These are phyloP conservation scores for Acephala macrosclerotiorum DNA, from an alignment of 2,329 filamentous ascomycete genomes.

Conservation along the genomic window DNA sequence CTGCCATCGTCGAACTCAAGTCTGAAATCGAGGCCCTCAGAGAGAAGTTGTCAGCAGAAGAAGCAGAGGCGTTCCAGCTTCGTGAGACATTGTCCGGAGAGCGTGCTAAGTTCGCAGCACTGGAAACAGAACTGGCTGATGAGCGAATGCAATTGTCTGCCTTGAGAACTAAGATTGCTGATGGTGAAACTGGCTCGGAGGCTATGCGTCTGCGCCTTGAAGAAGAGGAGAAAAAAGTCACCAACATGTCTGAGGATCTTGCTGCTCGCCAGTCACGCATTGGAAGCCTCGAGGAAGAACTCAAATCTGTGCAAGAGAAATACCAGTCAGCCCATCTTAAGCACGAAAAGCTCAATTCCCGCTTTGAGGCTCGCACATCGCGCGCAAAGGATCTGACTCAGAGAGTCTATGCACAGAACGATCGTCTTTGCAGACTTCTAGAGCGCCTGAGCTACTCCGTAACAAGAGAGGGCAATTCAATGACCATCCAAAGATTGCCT, in stretches of 20 bases:
- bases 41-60: constrained; percentile 59
- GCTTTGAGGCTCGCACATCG: constrained; percentile 73
- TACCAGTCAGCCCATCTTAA: constrained; percentile 61
- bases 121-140: constrained; percentile 66
- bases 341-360: constrained; percentile 57
- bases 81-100: constrained; percentile 61
- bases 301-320: constrained; percentile 72
- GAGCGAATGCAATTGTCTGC: constrained; percentile 73
- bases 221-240: constrained; percentile 77
- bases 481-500: constrained; percentile 77
- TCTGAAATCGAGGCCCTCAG: constrained; percentile 62
- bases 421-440: constrained; percentile 81
- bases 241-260: constrained; percentile 72
- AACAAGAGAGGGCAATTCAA: constrained; percentile 73
- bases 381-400: constrained; percentile 86
- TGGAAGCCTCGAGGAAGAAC: constrained; percentile 78
- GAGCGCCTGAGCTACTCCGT: constrained; percentile 88
- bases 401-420: constrained; percentile 82
- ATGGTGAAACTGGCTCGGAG: constrained; percentile 85
- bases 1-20: constrained; percentile 62
- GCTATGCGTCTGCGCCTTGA: constrained; percentile 76
- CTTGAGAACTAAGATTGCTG: constrained; percentile 75
- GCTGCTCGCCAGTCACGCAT: constrained; percentile 79
- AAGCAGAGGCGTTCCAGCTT: constrained; percentile 58
- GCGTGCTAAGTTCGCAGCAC: constrained; percentile 59